These are phyloP conservation scores for Talaromyces sp. DNA, from an alignment of 2,329 filamentous ascomycete species.

Conservation along the genomic window DNA sequence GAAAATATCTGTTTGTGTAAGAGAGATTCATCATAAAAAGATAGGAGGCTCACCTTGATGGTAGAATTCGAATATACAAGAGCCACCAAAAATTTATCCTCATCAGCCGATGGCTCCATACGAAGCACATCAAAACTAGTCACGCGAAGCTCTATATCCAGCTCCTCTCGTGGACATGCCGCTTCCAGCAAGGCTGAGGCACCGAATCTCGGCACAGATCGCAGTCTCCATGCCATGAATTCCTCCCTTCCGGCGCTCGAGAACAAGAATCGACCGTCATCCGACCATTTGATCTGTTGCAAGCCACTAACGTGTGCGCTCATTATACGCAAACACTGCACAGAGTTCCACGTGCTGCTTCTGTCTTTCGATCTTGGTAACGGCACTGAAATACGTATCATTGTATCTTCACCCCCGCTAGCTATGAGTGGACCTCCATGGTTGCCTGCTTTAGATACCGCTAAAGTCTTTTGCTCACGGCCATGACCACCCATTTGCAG, in stretches of 20 bases:
- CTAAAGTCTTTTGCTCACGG: constrained; percentile 71
- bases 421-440: constrained; percentile 48
- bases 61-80: constrained; percentile 83
- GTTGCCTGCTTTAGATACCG: constrained; percentile 38
- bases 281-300: constrained; percentile 73
- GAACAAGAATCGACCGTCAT: constrained; percentile 66
- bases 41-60: constrained; percentile 50
- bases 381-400: constrained; percentile 64
- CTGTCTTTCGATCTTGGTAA: constrained; percentile 19
- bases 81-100: constrained; percentile 55
- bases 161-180: constrained; percentile 46
- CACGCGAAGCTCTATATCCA: constrained; percentile 68
- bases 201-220: constrained; percentile 50
- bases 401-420: constrained; percentile 68
- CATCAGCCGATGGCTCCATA: constrained; percentile 24
- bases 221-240: constrained; percentile 77
- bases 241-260: constrained; percentile 87
- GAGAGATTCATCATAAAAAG: background rate
- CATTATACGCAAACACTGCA: constrained; percentile 60
- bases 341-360: constrained; percentile 24
- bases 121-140: constrained; percentile 67
- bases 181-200: constrained; percentile 54
- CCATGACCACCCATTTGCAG: constrained; percentile 75
- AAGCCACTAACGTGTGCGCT: constrained; percentile 80
- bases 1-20: constrained; percentile 44